Percentiles rank a stretch among this genome's conserved stretches.
phyloP scores from a whole-genome alignment of 2,329 filamentous ascomycete genomes.

The Cordyceps farinosa region DNA sequence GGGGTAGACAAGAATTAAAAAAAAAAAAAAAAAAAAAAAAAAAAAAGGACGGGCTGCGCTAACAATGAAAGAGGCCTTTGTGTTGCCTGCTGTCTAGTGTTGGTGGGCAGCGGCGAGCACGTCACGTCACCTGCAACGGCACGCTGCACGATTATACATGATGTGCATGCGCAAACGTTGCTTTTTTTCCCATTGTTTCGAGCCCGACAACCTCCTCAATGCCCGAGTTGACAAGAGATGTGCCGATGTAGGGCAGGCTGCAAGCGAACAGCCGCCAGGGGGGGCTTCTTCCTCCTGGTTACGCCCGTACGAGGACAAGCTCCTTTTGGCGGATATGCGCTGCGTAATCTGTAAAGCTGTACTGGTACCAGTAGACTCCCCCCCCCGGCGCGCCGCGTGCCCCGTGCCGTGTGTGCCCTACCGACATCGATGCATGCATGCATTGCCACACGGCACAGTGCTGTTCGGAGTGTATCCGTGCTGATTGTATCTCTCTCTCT shows the following conservation, averaged over 20 bases:
- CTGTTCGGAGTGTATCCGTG: too few species aligned
- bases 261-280: conserved; percentile 7
- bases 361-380: too few species aligned
- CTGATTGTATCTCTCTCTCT: not conserved
- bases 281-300: not conserved
- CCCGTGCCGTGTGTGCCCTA: too few species aligned
- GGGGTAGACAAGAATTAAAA: not conserved
- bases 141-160: not conserved
- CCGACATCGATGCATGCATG: not conserved
- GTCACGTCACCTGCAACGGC: not conserved
- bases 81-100: not conserved
- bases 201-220: too few species aligned
- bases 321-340: not conserved
- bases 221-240: not conserved
- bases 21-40: too few species aligned
- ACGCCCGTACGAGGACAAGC: not conserved
- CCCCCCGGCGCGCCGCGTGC: too few species aligned
- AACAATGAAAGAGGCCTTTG: not conserved
- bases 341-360: not conserved
- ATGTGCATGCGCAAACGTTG: conserved; percentile 1
- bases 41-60: too few species aligned
- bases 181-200: not conserved
- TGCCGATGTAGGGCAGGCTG: not conserved
- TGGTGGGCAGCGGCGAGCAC: not conserved
- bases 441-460: not conserved